phyloP scores from a whole-genome alignment of 371 early-diverging fungal genomes.

The Mortierella sp. region DNA sequence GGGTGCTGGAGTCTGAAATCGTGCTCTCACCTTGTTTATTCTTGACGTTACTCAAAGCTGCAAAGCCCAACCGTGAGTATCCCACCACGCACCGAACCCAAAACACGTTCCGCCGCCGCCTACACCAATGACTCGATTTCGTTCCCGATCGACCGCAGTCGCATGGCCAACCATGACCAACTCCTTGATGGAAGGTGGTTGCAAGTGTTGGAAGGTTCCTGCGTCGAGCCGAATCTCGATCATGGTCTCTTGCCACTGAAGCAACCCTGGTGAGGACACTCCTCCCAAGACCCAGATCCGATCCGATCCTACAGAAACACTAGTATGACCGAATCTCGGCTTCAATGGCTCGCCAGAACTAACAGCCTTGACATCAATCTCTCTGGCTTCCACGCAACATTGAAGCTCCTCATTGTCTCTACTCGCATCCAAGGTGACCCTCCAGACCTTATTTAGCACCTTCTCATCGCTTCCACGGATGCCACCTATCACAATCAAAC shows the following conservation, averaged over 20 bases:
- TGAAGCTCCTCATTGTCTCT: slow-evolving; percentile 3
- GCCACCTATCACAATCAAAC: slow-evolving; percentile 36
- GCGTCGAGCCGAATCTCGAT: slow-evolving; percentile 25
- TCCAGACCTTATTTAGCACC: slow-evolving; percentile 27
- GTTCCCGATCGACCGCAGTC: slow-evolving; percentile 21
- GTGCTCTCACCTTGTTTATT: no score
- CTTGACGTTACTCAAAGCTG: no score
- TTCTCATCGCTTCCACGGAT: slow-evolving; percentile 33
- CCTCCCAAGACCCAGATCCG: slow-evolving; percentile 44
- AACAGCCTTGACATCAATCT: slow-evolving; percentile 5
- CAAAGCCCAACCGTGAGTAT: slow-evolving; percentile 35
- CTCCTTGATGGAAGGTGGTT: slow-evolving; percentile 31
- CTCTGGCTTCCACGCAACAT: slow-evolving; percentile 21
- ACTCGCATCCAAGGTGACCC: slow-evolving; percentile 14
- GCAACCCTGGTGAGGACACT: slow-evolving; percentile 40
- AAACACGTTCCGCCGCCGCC: slow-evolving; percentile 54
- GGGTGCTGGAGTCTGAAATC: no score
- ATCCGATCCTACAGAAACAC: slow-evolving; percentile 23
- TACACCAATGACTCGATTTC: slow-evolving; percentile 33
- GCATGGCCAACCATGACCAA: slow-evolving; percentile 51
- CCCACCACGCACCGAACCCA: slow-evolving; percentile 53
- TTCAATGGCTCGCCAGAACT: slow-evolving; percentile 5
- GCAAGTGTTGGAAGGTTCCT: slow-evolving; percentile 21
- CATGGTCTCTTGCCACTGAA: slow-evolving; percentile 48
- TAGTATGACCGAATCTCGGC: slow-evolving; percentile 44